These are phyloP conservation scores for Apiotrichum mycotoxinovorans DNA, from an alignment of 1,284 basidiomycete species.

Conservation along the genomic window DNA sequence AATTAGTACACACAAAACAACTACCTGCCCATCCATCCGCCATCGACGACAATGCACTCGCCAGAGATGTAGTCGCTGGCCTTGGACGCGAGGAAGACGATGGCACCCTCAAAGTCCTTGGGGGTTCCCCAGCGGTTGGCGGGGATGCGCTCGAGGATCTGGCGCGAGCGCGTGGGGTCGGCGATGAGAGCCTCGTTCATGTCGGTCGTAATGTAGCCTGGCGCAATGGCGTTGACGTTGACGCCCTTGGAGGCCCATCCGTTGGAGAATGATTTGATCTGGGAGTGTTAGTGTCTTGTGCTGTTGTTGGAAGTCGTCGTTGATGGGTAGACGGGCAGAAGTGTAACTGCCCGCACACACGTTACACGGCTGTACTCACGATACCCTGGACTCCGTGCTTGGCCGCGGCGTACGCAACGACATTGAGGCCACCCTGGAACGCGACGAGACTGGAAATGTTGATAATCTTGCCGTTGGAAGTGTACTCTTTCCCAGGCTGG, in stretches of 20 bases:
- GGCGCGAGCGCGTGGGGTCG: slow-evolving; percentile 57
- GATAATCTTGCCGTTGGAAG: slow-evolving; percentile 51
- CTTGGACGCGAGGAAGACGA: slow-evolving; percentile 80
- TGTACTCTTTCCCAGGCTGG: slow-evolving; percentile 23
- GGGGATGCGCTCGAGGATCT: slow-evolving; percentile 92
- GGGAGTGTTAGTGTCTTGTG: slow-evolving; percentile 3
- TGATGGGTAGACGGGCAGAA: slow-evolving; percentile 6
- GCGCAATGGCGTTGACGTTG: slow-evolving; percentile 82
- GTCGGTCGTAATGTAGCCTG: slow-evolving; percentile 88
- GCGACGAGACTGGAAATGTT: slow-evolving; percentile 51
- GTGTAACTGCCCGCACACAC: slow-evolving; percentile 7
- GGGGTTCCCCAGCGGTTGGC: slow-evolving; percentile 85
- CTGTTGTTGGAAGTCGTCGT: no score
- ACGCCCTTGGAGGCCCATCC: slow-evolving; percentile 78
- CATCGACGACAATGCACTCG: slow-evolving; percentile 57
- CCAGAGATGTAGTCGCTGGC: slow-evolving; percentile 89
- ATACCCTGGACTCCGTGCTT: slow-evolving; percentile 80
- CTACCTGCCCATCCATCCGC: slow-evolving; percentile 49
- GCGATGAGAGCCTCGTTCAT: slow-evolving; percentile 51
- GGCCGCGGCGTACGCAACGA: slow-evolving; percentile 88
- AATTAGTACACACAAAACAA: background rate
- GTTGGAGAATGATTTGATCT: slow-evolving; percentile 54
- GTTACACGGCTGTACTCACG: slow-evolving; percentile 37
- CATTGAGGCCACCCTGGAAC: slow-evolving; percentile 63
- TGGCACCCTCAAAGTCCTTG: slow-evolving; percentile 81